A percentile compares a stretch with the other conserved stretches of the same genome.
Evolutionary conservation across 805 yeast species (phyloP).

Genomic region (Candida cerambycidarum): DNA sequence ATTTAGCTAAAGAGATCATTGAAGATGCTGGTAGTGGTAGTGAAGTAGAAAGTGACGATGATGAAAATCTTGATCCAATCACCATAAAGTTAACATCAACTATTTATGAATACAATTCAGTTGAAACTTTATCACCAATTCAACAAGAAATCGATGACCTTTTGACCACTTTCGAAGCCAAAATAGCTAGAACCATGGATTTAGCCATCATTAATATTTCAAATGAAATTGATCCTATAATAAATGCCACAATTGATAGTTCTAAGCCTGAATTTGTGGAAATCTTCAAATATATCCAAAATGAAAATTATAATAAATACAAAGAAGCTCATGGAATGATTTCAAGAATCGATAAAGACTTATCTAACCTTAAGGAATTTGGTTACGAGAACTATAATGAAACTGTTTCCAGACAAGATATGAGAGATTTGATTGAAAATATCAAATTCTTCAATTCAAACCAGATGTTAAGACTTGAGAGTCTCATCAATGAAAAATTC

Average conservation of each 20-base stretch:
- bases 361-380: slow-evolving; percentile 26
- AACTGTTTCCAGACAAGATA: slow-evolving; percentile 32
- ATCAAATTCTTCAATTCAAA: slow-evolving; percentile 25
- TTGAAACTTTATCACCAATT: slow-evolving; percentile 12
- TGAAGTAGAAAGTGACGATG: slow-evolving; percentile 10
- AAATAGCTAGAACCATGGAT: slow-evolving; percentile 33
- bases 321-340: slow-evolving; percentile 31
- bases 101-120: slow-evolving; percentile 18
- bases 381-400: slow-evolving; percentile 13
- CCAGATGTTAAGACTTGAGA: slow-evolving; percentile 23
- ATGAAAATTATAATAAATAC: slow-evolving; percentile 28
- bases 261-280: slow-evolving; percentile 26
- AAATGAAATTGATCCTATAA: slow-evolving; percentile 28
- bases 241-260: slow-evolving; percentile 23
- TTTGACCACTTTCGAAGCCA: slow-evolving; percentile 31
- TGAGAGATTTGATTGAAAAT: slow-evolving; percentile 33
- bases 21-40: slow-evolving; percentile 15
- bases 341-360: slow-evolving; percentile 32
- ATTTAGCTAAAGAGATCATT: slow-evolving; percentile 23
- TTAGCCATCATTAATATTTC: slow-evolving; percentile 34
- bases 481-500: slow-evolving; percentile 26
- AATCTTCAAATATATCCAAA: slow-evolving; percentile 29
- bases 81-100: slow-evolving; percentile 26
- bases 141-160: slow-evolving; percentile 27
- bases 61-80: slow-evolving; percentile 19